Evolutionary conservation across 495 filamentous ascomycete species (phyloP).

Genomic region (Penicillium nucicola): DNA sequence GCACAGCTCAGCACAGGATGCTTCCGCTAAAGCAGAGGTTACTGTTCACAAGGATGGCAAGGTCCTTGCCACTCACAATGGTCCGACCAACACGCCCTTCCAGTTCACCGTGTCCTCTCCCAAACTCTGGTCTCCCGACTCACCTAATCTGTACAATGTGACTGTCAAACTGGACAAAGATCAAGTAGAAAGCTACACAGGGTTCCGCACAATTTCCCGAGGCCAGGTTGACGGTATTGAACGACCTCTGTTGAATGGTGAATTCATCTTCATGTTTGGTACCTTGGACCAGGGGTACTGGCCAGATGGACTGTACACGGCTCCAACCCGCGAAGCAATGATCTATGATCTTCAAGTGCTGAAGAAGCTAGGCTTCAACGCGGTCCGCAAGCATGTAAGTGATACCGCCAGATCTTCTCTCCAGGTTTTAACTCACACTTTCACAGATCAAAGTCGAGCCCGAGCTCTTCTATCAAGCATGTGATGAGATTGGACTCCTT

Average conservation of each 20-base stretch:
- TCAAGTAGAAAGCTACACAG: constrained; percentile 56
- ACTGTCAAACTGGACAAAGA: constrained; percentile 55
- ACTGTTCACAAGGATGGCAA: constrained; percentile 38
- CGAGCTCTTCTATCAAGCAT: constrained; percentile 61
- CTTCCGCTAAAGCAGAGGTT: constrained; percentile 38
- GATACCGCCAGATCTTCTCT: not conserved
- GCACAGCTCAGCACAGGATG: constrained; percentile 28
- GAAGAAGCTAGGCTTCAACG: constrained; percentile 63
- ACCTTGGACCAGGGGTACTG: constrained; percentile 69
- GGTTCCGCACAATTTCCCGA: constrained; percentile 60
- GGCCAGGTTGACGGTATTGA: constrained; percentile 55
- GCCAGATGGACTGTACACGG: constrained; percentile 63
- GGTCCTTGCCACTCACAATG: constrained; percentile 36
- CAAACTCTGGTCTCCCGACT: constrained; percentile 57
- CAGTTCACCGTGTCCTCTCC: constrained; percentile 49
- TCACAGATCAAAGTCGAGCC: constrained; percentile 64
- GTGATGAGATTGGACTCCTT: constrained; percentile 60
- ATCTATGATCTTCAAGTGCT: constrained; percentile 58
- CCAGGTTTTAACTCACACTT: not conserved
- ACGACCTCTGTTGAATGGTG: constrained; percentile 59
- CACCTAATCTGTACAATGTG: constrained; percentile 61
- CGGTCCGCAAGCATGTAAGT: constrained; percentile 64
- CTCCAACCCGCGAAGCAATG: constrained; percentile 63
- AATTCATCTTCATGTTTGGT: constrained; percentile 63
- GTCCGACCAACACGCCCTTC: constrained; percentile 45